phyloP scores from a whole-genome alignment of 768 basidiomycete genomes.

The Auricularia sp. region DNA sequence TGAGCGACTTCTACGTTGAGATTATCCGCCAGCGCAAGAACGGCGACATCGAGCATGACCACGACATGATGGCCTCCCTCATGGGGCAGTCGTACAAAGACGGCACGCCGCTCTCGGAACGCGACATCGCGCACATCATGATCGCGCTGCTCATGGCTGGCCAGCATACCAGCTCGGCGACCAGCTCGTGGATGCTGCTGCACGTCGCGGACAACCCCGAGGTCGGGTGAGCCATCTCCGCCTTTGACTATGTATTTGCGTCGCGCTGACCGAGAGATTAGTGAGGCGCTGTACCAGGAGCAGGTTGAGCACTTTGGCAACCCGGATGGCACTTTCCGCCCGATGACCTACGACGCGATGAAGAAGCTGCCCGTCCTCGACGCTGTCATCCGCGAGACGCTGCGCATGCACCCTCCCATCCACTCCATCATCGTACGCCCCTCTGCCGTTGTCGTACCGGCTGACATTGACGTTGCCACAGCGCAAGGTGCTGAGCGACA shows the following conservation, averaged over 20 bases:
- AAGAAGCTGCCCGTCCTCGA: slow-evolving; percentile 76
- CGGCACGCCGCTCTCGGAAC: slow-evolving; percentile 68
- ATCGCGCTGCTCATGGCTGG: slow-evolving; percentile 99
- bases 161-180: slow-evolving; percentile 94
- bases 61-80: slow-evolving; percentile 89
- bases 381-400: slow-evolving; percentile 84
- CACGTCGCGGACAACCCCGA: slow-evolving; percentile 72
- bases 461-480: slow-evolving; percentile 13
- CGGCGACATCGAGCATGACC: slow-evolving; percentile 41
- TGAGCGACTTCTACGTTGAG: slow-evolving; percentile 85
- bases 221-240: slow-evolving; percentile 46
- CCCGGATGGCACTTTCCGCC: slow-evolving; percentile 58
- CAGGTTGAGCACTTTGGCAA: slow-evolving; percentile 74
- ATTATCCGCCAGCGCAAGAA: slow-evolving; percentile 70
- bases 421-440: slow-evolving; percentile 63
- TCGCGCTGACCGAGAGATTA: slow-evolving; percentile 19
- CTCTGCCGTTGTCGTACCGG: background rate
- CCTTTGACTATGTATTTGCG: background rate
- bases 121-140: slow-evolving; percentile 95
- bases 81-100: slow-evolving; percentile 74
- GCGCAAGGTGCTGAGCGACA: slow-evolving; percentile 82
- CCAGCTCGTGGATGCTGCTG: slow-evolving; percentile 81
- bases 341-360: slow-evolving; percentile 79
- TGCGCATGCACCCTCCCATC: slow-evolving; percentile 89
- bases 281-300: slow-evolving; percentile 79